Evolutionary conservation across 2,329 filamentous ascomycete genomes (phyloP), one percentile per base, ranked within the genome.

Genomic region (Canariomyces notabilis): DNA sequence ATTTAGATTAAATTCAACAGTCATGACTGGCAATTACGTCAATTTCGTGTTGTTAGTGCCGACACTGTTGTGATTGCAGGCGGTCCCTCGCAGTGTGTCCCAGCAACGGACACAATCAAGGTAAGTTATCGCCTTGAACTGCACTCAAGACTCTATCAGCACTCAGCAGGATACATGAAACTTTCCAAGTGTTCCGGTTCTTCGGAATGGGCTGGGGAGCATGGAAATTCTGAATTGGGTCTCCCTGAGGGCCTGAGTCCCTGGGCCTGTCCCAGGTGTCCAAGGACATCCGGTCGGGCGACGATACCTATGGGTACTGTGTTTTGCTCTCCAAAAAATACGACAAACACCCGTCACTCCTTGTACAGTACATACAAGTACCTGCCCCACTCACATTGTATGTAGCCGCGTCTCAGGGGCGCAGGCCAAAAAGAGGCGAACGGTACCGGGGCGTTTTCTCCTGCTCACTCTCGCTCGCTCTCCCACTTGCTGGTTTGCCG

Each of bases 161-260:
- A n/a, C n/a, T n/a, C n/a, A n/a, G n/a, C n/a, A n/a, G n/a, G n/a
- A 37, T n/a, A 34, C 34, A 35, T 45, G 31, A 34, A 37, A 20
- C 39, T 45, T 53, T 47, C 38, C 26, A 21, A 23, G 41, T 35
- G 47, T 44, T 23, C 46, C 49, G 32, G 33, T 37, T 39, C 23
- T 43, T 46, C 49, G 49, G 48, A 51, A 44, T 49, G 37, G 44
- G 45, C n/a, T 48, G 50, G 54, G 48, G 44, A 50, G 49, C n/a
- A n/a, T n/a, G n/a, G 15, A 44, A 41, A 33, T 49, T 52, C 39
- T 54, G 52, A 49, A 54, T 50, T 32, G 34, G 37, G 43, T n/a
- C n/a, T n/a, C n/a, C n/a, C n/a, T n/a, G n/a, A n/a, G n/a, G n/a
- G n/a, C n/a, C n/a, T n/a, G 39, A 22, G 31, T 21, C 14, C 2